Conservation (phyloP, 129 eudicot genomes). For the Calendula officinalis region DNA sequence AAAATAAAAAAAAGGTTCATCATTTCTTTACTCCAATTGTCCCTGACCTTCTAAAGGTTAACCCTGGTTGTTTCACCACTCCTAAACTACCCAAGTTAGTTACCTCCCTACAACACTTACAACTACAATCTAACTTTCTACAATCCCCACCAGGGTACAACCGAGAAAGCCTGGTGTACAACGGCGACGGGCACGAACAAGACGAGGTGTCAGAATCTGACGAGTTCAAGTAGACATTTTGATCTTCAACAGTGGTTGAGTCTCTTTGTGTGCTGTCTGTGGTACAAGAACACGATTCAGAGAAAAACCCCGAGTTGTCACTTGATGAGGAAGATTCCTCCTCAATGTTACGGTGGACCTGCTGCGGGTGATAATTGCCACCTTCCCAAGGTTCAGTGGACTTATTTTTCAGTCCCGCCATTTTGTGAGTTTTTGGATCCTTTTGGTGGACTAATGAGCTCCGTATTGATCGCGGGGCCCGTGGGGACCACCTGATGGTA, state of each 20-base stretch:
- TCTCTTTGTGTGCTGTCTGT: conserved; percentile 57
- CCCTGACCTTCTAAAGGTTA: conserved; percentile 38
- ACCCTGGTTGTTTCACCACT: conserved; percentile 39
- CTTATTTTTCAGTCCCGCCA: conserved; percentile 24
- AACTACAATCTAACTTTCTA: conserved; percentile 51
- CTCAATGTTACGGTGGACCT: conserved; percentile 26
- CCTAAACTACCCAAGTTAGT: conserved; percentile 53
- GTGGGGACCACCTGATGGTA: conserved; percentile 82
- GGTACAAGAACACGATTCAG: conserved; percentile 58
- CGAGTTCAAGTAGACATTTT: conserved; percentile 37
- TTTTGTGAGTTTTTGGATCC: conserved; percentile 40
- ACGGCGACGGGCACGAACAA: conserved; percentile 59
- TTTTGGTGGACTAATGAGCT: conserved; percentile 35
- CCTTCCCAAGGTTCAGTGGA: conserved; percentile 34
- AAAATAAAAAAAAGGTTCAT: not conserved
- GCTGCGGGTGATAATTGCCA: conserved; percentile 16
- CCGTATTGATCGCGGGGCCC: conserved; percentile 76
- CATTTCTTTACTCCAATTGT: conserved; percentile 14
- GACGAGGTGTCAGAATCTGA: conserved; percentile 79
- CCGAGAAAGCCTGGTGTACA: conserved; percentile 15
- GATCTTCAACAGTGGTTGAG: conserved; percentile 48
- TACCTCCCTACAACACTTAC: conserved; percentile 49
- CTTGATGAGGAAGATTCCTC: conserved; percentile 55
- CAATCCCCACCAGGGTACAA: conserved; percentile 13
- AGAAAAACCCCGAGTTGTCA: conserved; percentile 65